Percentiles rank a stretch among this genome's conserved stretches.
Evolutionary conservation across 306 rosid genomes (phyloP).

Genomic region (Medicago ruthenica): DNA sequence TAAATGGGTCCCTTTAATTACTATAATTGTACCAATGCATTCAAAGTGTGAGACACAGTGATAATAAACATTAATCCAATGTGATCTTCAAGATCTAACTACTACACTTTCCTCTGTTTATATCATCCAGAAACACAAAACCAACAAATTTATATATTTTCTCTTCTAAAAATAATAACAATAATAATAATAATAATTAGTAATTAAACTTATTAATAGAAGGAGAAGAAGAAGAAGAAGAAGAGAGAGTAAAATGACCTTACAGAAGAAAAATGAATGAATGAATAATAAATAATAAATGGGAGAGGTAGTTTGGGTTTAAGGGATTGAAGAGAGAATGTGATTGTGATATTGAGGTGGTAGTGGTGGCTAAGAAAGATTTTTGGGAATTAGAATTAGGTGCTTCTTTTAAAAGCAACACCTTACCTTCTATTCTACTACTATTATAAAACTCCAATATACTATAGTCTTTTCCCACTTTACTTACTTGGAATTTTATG

Average conservation of each 20-base stretch:
- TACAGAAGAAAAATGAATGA: background rate
- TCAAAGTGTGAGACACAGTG: slow-evolving; percentile 33
- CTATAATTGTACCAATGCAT: slow-evolving; percentile 33
- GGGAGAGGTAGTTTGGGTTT: background rate
- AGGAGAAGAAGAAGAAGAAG: too few species aligned
- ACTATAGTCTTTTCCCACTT: background rate
- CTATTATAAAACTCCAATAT: background rate
- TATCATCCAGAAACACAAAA: background rate
- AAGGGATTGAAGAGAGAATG: background rate
- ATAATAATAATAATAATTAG: too few species aligned
- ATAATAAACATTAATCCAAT: slow-evolving; percentile 30
- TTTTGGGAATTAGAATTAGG: background rate
- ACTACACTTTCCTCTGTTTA: background rate
- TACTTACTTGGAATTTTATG: background rate
- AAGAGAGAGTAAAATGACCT: background rate
- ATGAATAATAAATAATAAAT: too few species aligned
- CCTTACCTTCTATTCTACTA: background rate
- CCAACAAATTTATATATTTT: background rate
- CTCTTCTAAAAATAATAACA: too few species aligned
- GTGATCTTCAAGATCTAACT: slow-evolving; percentile 54
- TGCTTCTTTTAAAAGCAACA: slow-evolving; percentile 4
- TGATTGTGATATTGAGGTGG: background rate
- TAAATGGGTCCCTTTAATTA: slow-evolving; percentile 28
- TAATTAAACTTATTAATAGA: too few species aligned
- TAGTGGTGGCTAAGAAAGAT: background rate